Percentiles rank a stretch among this genome's conserved stretches.
Evolutionary conservation across 2,329 filamentous ascomycete genomes (phyloP).

Genomic region (Periconia sp.): DNA sequence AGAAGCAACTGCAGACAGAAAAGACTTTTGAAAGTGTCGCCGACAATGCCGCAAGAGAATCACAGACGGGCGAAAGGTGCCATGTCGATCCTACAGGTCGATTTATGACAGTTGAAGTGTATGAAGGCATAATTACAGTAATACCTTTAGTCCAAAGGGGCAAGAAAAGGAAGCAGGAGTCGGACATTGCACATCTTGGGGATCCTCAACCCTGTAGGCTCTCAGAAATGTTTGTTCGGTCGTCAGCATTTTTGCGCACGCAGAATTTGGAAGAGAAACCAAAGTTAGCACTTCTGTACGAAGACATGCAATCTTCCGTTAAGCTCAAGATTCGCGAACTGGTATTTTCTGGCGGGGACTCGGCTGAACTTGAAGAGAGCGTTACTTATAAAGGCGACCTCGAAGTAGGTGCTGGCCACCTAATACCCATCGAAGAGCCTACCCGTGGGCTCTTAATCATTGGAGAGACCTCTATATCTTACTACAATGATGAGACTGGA

Average conservation of each 20-base stretch:
- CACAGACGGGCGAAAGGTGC: slow-evolving; percentile 82
- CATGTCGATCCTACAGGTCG: slow-evolving; percentile 80
- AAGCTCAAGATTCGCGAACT: slow-evolving; percentile 63
- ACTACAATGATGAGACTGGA: slow-evolving; percentile 79
- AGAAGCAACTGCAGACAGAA: slow-evolving; percentile 60
- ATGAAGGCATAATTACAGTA: slow-evolving; percentile 71
- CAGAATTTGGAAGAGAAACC: slow-evolving; percentile 56
- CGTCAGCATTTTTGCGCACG: slow-evolving; percentile 69
- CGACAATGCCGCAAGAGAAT: slow-evolving; percentile 70
- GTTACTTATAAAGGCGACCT: slow-evolving; percentile 60
- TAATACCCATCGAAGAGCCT: slow-evolving; percentile 66
- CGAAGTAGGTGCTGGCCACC: slow-evolving; percentile 65
- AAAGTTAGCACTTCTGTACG: slow-evolving; percentile 68
- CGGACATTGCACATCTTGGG: slow-evolving; percentile 63
- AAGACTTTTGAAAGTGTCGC: slow-evolving; percentile 66
- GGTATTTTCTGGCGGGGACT: slow-evolving; percentile 57
- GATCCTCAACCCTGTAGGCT: slow-evolving; percentile 68
- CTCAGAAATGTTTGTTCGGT: slow-evolving; percentile 70
- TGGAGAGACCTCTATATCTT: slow-evolving; percentile 74
- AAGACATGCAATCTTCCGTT: slow-evolving; percentile 64
- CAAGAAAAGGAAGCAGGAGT: slow-evolving; percentile 57
- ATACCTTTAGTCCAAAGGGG: slow-evolving; percentile 64
- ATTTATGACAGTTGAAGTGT: slow-evolving; percentile 71
- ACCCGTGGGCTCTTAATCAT: slow-evolving; percentile 57
- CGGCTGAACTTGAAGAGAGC: slow-evolving; percentile 61